A percentile compares a stretch with the other conserved stretches of the same genome.
Conservation (phyloP, 2,329 filamentous ascomycete species). For the Neocucurbitaria cava region DNA sequence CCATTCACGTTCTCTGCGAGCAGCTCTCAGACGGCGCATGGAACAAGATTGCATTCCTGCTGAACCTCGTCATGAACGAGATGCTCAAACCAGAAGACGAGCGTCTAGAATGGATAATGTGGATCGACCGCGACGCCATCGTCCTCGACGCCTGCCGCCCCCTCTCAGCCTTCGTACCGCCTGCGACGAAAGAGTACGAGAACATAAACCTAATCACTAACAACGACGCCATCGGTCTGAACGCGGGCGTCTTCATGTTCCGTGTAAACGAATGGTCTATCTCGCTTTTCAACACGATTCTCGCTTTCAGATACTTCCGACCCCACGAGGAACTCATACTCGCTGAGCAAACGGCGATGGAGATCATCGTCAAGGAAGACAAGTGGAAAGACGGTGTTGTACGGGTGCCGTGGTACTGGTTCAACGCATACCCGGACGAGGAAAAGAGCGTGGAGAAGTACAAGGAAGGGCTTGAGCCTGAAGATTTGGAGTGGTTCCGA, state of each 20-base stretch:
- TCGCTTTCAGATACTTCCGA: slow-evolving; percentile 48
- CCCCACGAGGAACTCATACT: slow-evolving; percentile 44
- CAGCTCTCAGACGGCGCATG: slow-evolving; percentile 53
- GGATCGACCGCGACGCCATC: slow-evolving; percentile 54
- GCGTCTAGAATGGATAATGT: slow-evolving; percentile 53
- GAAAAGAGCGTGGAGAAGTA: slow-evolving; percentile 20
- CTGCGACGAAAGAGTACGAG: slow-evolving; percentile 17
- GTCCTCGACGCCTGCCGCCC: slow-evolving; percentile 53
- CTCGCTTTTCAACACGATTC: slow-evolving; percentile 48
- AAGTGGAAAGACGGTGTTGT: slow-evolving; percentile 41
- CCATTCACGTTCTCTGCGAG: slow-evolving; percentile 51
- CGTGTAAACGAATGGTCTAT: slow-evolving; percentile 50
- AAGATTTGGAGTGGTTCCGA: slow-evolving; percentile 43
- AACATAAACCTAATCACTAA: slow-evolving; percentile 44
- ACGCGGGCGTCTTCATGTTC: slow-evolving; percentile 53
- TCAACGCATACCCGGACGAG: slow-evolving; percentile 51
- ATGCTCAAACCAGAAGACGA: slow-evolving; percentile 48
- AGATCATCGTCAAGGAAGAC: slow-evolving; percentile 42
- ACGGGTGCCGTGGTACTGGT: slow-evolving; percentile 52
- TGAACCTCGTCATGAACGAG: slow-evolving; percentile 45
- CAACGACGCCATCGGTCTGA: slow-evolving; percentile 51
- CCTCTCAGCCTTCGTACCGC: slow-evolving; percentile 50
- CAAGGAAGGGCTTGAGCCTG: slow-evolving; percentile 46
- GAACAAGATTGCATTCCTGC: slow-evolving; percentile 56
- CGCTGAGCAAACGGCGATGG: slow-evolving; percentile 53